A percentile compares a stretch with the other conserved stretches of the same genome.
These are phyloP conservation scores for Ilyonectria destructans DNA, from an alignment of 2,329 filamentous ascomycete species.

Conservation along the genomic window DNA sequence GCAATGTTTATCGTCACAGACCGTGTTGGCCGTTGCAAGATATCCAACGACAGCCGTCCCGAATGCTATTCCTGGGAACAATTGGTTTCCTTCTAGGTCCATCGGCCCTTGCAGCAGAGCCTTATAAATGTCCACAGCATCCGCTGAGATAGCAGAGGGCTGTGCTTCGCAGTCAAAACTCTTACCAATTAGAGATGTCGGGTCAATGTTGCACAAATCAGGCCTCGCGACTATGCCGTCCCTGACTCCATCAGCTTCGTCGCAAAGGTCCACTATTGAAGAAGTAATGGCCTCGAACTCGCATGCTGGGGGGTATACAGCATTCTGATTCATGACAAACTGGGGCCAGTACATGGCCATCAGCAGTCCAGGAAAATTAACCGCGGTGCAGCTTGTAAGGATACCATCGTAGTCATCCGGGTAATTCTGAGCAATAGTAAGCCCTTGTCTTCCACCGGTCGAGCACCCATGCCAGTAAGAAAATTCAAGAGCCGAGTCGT, in stretches of 20 bases:
- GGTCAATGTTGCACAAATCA: slow-evolving; percentile 24
- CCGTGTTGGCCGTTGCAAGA: too few relatives aligned
- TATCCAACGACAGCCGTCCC: too few relatives aligned
- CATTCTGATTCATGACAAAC: slow-evolving; percentile 14
- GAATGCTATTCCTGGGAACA: too few relatives aligned
- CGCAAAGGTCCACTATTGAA: slow-evolving; percentile 10
- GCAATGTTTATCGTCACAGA: too few relatives aligned
- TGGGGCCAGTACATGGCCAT: slow-evolving; percentile 19
- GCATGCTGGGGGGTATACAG: slow-evolving; percentile 14
- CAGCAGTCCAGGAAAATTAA: slow-evolving; percentile 8
- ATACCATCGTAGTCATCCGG: slow-evolving; percentile 18
- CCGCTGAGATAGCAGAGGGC: too few relatives aligned
- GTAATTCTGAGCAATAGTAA: not conserved
- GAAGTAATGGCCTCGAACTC: slow-evolving; percentile 8
- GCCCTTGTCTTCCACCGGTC: slow-evolving; percentile 22
- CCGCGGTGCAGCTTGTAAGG: slow-evolving; percentile 2
- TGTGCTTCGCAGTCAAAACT: too few relatives aligned
- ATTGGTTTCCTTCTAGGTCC: too few relatives aligned
- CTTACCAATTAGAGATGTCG: not conserved
- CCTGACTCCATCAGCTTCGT: slow-evolving; percentile 12
- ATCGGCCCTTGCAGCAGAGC: too few relatives aligned
- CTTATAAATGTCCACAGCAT: too few relatives aligned
- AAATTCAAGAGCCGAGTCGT: not conserved
- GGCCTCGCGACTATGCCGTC: slow-evolving; percentile 15
- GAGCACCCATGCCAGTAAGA: slow-evolving; percentile 29